Conservation (phyloP, 2,329 filamentous ascomycete genomes). For the Sclerotinia nivalis region DNA sequence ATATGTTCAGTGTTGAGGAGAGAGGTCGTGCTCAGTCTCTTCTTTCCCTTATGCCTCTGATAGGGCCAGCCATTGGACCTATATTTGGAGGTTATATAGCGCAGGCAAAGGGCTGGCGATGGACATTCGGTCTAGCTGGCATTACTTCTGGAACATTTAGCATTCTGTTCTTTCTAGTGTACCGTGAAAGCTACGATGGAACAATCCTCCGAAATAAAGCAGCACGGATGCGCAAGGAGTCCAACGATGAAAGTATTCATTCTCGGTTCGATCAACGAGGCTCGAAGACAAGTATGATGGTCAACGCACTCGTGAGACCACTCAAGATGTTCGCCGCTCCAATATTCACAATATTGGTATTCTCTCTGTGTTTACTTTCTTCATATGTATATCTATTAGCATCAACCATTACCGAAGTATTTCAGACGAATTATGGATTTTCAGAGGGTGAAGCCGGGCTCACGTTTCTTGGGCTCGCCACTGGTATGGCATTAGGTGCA, state of each 20-base stretch:
- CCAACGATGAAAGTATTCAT: constrained; percentile 46
- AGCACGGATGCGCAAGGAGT: constrained; percentile 47
- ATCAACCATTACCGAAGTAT: constrained; percentile 60
- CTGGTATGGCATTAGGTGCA: constrained; percentile 41
- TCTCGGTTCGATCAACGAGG: constrained; percentile 52
- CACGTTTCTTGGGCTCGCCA: constrained; percentile 52
- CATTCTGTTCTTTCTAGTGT: constrained; percentile 49
- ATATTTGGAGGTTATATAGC: constrained; percentile 48
- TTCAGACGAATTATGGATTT: constrained; percentile 55
- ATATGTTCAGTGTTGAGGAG: constrained; percentile 12
- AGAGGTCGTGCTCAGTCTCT: background rate
- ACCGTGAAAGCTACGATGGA: constrained; percentile 52
- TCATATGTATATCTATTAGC: constrained; percentile 57
- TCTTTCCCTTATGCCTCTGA: constrained; percentile 49
- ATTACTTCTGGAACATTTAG: constrained; percentile 46
- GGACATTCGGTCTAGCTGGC: constrained; percentile 53
- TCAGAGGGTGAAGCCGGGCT: constrained; percentile 55
- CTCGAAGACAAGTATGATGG: constrained; percentile 37
- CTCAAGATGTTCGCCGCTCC: constrained; percentile 50
- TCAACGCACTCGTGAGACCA: constrained; percentile 48
- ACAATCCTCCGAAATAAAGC: constrained; percentile 50
- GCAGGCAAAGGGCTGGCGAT: constrained; percentile 51
- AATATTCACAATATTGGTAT: constrained; percentile 52
- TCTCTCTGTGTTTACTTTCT: constrained; percentile 54
- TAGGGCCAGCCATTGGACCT: constrained; percentile 55